These are phyloP conservation scores for Arthrobotrys entomopaga DNA, from an alignment of 2,329 filamentous ascomycete genomes.

Conservation along the genomic window DNA sequence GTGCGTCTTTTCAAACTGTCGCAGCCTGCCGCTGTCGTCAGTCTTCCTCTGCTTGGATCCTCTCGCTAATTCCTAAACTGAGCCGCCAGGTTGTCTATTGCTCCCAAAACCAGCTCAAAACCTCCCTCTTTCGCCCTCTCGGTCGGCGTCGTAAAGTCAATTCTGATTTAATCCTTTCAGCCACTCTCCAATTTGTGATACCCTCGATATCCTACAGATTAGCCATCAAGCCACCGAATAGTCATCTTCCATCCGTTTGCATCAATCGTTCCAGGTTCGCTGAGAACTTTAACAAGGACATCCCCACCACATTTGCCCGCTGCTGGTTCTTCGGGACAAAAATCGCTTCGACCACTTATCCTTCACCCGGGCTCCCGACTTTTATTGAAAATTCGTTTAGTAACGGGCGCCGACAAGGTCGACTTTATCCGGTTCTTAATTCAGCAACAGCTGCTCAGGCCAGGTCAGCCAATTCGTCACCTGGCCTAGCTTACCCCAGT, in stretches of 20 bases:
- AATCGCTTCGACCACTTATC: constrained; percentile 10
- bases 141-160: not conserved
- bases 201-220: not conserved
- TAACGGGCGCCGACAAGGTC: constrained; percentile 34
- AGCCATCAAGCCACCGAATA: not conserved
- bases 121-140: constrained; percentile 13
- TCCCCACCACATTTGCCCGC: constrained; percentile 3
- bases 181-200: not conserved
- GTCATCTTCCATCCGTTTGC: not conserved
- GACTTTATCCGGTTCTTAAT: constrained; percentile 47
- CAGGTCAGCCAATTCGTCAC: constrained; percentile 54
- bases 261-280: constrained; percentile 9
- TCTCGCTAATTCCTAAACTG: constrained; percentile 25
- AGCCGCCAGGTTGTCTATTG: constrained; percentile 2
- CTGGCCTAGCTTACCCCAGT: constrained; percentile 45
- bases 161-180: not conserved
- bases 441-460: constrained; percentile 29
- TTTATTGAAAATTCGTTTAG: constrained; percentile 24
- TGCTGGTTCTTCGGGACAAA: constrained; percentile 25
- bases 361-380: constrained; percentile 4
- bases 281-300: no score
- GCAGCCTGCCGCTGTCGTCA: not conserved
- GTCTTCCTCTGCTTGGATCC: constrained; percentile 6
- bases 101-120: constrained; percentile 13
- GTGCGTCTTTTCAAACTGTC: no score